These are phyloP conservation scores for Magnolia changhungtana DNA, from an alignment of 164 flowering plant genomes.

Conservation along the genomic window DNA sequence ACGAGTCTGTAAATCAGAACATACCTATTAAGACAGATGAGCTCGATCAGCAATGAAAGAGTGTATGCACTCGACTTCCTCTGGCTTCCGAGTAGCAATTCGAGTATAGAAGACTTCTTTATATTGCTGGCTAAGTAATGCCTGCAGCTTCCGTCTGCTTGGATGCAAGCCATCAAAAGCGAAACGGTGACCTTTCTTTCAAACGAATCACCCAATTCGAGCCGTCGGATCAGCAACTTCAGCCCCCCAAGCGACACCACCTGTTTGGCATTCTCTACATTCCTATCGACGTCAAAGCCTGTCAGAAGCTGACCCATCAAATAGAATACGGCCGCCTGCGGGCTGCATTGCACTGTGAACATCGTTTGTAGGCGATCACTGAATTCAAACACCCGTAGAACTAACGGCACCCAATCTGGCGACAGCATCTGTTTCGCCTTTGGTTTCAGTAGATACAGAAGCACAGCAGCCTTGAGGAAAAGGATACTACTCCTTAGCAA, in stretches of 20 bases:
- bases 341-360: constrained; percentile 46
- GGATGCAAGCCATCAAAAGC: constrained; percentile 45
- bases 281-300: constrained; percentile 56
- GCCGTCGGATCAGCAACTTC: constrained; percentile 35
- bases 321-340: constrained; percentile 59
- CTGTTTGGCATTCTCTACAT: constrained; percentile 54
- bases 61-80: constrained; percentile 21
- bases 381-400: constrained; percentile 59
- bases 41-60: constrained; percentile 39
- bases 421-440: constrained; percentile 65
- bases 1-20: no score
- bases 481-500: constrained; percentile 44
- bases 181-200: constrained; percentile 41
- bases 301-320: constrained; percentile 52
- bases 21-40: constrained; percentile 57
- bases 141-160: constrained; percentile 54
- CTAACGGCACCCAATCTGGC: constrained; percentile 57
- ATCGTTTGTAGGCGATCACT: constrained; percentile 57
- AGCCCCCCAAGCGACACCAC: constrained; percentile 60
- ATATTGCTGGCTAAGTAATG: constrained; percentile 48
- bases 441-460: constrained; percentile 59
- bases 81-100: constrained; percentile 34
- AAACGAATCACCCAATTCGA: constrained; percentile 37
- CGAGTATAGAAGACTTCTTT: constrained; percentile 39
- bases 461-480: constrained; percentile 55